These are phyloP conservation scores for Xylariaceae sp. DNA, from an alignment of 2,329 filamentous ascomycete genomes.

Conservation along the genomic window DNA sequence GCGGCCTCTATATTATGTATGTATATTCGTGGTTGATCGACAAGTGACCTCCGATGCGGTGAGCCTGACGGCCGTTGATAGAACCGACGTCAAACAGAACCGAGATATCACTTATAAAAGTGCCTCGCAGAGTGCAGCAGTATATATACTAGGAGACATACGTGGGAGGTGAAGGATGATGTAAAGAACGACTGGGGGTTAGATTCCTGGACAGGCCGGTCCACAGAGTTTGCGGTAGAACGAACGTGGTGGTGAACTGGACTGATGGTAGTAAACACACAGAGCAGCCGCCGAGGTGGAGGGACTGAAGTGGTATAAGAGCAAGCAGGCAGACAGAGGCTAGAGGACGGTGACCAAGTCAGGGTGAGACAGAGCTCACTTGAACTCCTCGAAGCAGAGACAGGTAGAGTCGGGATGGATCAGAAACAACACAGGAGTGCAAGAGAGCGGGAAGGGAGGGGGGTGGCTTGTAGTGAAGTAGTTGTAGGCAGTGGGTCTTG, in stretches of 20 bases:
- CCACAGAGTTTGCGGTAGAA: slow-evolving; percentile 31
- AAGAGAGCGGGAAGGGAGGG: slow-evolving; percentile 39
- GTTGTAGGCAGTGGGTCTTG: slow-evolving; percentile 32
- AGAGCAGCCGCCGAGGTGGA: slow-evolving; percentile 15
- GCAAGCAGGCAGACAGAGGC: slow-evolving; percentile 24
- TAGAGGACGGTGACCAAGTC: slow-evolving; percentile 31
- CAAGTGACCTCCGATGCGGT: slow-evolving; percentile 7
- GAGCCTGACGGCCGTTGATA: slow-evolving; percentile 7
- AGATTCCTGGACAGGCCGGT: slow-evolving; percentile 30
- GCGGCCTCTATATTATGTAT: slow-evolving; percentile 20
- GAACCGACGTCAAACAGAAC: slow-evolving; percentile 9
- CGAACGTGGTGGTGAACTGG: slow-evolving; percentile 36
- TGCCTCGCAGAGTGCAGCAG: slow-evolving; percentile 1
- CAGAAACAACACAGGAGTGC: slow-evolving; percentile 39
- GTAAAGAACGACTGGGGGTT: slow-evolving; percentile 40
- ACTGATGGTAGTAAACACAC: slow-evolving; percentile 28
- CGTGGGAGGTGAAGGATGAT: slow-evolving; percentile 11
- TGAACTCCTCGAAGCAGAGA: slow-evolving; percentile 36
- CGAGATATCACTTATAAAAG: slow-evolving; percentile 20
- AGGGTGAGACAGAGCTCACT: slow-evolving; percentile 40
- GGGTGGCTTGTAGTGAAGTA: slow-evolving; percentile 39
- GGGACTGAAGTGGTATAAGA: slow-evolving; percentile 37
- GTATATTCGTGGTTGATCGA: slow-evolving; percentile 20
- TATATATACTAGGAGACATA: slow-evolving; percentile 25
- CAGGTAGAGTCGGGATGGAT: slow-evolving; percentile 39